Evolutionary conservation across 768 basidiomycete genomes (phyloP), one percentile per base, ranked within the genome.

Genomic region (Lactarius sanguifluus): DNA sequence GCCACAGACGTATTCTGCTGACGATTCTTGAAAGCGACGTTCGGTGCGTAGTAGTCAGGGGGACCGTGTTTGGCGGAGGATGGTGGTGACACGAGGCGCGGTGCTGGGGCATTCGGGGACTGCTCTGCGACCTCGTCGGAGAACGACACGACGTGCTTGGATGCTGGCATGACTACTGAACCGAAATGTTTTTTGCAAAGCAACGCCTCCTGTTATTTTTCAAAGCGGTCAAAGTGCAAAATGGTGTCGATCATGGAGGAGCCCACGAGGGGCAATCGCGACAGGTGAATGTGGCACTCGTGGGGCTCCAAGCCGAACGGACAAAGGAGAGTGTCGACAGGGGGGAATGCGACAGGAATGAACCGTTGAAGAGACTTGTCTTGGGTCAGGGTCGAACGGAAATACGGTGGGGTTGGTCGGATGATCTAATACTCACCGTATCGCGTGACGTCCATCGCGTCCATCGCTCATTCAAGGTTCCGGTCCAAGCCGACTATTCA

Each of bases 1-100:
- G 71, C 73, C 23, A 70, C 64, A 18, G 57, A 47, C 28, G 60
- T 30, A 20, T 60, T 57, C 59, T 67, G 60, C 15, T 66, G 62
- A 34, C 20, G 18, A 20, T 9, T 13, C 30, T 57, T 30, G 57
- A 9, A 1, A 16, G 15, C 4, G 16, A 2, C 56, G 15, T 28
- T 61, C 9, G n/a, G 3, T 2, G 34, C 50, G 52, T 15, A 32
- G 25, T 47, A 28, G 30, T 32, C 25, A 8, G 55, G 15, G 15
- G n/a, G 34, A 23, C 52, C 30, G n/a, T 8, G 50, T 36, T 30
- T 54, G 16, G n/a, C n/a, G 6, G 28, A 3, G 34, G 13, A 3
- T 18, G 23, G 28, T 1, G 59, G 20, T 40, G 36, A 13, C n/a
- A 38, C 8, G 10, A 36, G 3, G 23, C 23, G 20, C 15, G 2